Percentiles rank a stretch among this genome's conserved stretches.
These are phyloP conservation scores for Pseudogymnoascus sp. DNA, from an alignment of 2,329 filamentous ascomycete species.

Conservation along the genomic window DNA sequence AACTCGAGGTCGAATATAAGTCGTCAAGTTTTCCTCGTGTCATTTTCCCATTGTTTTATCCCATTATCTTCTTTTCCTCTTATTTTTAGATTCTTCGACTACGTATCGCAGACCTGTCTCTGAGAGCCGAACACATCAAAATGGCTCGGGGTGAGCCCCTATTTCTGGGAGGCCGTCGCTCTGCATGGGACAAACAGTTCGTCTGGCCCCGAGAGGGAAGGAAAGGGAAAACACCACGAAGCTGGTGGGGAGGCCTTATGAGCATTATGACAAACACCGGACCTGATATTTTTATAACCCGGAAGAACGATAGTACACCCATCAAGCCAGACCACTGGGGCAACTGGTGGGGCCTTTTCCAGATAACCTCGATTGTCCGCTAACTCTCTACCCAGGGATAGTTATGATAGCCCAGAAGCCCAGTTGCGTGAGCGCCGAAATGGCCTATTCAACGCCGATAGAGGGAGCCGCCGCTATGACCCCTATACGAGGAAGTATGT, in stretches of 20 bases:
- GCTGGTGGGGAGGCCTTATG: slow-evolving; percentile 22
- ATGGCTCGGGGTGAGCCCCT: slow-evolving; percentile 26
- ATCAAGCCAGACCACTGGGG: slow-evolving; percentile 25
- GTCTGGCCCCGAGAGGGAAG: slow-evolving; percentile 9
- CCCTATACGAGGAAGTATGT: slow-evolving; percentile 23
- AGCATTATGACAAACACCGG: slow-evolving; percentile 32
- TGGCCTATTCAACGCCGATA: slow-evolving; percentile 13
- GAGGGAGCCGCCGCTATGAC: slow-evolving; percentile 23
- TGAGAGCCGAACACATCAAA: slow-evolving; percentile 20
- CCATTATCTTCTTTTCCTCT: neutral
- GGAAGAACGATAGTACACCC: slow-evolving; percentile 14
- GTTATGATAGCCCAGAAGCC: slow-evolving; percentile 19
- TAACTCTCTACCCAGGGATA: slow-evolving; percentile 21
- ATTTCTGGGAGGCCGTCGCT: neutral
- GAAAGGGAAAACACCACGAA: slow-evolving; percentile 16
- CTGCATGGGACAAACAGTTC: slow-evolving; percentile 9
- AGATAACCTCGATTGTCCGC: neutral
- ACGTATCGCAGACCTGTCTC: neutral
- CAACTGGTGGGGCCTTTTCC: slow-evolving; percentile 23
- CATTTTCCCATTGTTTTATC: neutral
- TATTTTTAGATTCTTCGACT: neutral
- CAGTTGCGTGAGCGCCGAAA: slow-evolving; percentile 7
- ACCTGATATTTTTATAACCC: slow-evolving; percentile 35
- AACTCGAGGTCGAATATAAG: slow-evolving; percentile 2
- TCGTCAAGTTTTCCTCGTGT: neutral